Evolutionary conservation across 345 rosid genomes (phyloP).

Genomic region (Eucalyptus rudis): DNA sequence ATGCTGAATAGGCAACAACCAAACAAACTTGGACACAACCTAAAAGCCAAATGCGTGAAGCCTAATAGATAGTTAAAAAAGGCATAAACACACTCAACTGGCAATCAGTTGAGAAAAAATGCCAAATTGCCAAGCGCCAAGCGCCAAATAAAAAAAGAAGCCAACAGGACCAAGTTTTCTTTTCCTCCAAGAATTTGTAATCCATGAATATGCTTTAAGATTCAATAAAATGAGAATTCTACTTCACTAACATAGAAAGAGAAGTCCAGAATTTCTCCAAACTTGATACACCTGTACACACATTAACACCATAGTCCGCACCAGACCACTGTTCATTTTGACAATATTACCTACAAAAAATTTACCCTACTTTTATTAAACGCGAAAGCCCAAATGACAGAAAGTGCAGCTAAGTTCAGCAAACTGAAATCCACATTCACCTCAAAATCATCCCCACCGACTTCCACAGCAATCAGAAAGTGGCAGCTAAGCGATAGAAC

Average conservation of each 20-base stretch:
- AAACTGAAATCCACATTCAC: neutral
- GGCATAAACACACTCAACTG: neutral
- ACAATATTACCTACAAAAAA: neutral
- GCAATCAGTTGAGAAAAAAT: neutral
- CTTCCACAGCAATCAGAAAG: neutral
- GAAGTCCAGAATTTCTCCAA: neutral
- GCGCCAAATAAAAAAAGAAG: neutral
- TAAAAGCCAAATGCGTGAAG: neutral
- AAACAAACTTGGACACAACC: neutral
- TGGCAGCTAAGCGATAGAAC: neutral
- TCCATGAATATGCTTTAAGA: neutral
- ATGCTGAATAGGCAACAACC: neutral
- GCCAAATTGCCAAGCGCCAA: neutral
- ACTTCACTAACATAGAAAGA: neutral
- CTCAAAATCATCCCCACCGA: neutral
- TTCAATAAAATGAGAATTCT: neutral
- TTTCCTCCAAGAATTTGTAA: neutral
- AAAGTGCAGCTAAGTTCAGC: neutral
- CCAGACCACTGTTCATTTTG: neutral
- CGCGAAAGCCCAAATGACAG: neutral
- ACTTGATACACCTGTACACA: neutral
- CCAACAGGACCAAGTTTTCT: neutral
- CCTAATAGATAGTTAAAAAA: neutral
- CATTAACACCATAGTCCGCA: neutral
- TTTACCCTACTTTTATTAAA: neutral